Evolutionary conservation across 2,329 filamentous ascomycete genomes (phyloP), one percentile per base, ranked within the genome.

Genomic region (Macrophomina phaseolina): DNA sequence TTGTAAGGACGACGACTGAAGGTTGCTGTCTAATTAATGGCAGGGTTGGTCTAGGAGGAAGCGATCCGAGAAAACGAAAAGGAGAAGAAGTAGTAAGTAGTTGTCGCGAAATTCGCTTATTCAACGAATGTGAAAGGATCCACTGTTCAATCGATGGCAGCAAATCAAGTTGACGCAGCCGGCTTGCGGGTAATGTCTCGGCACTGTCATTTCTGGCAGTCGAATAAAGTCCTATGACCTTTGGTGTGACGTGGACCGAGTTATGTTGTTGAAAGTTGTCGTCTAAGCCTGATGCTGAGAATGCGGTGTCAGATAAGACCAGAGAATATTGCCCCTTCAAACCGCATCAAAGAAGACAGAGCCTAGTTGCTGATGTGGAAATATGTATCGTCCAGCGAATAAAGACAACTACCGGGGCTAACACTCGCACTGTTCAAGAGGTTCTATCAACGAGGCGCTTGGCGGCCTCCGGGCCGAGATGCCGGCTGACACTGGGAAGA

Each of bases 31-130:
- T 60, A 12, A 38, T 16, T 60, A 12, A 38, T 16, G 42, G 14
- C 45, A 48, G n/a, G 49, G 7, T 62, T 46, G 38, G 38, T 60
- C 55, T 60, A 45, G 34, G 23, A 62, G 18, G 18, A 40, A 49
- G 34, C 14, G 30, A 30, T 49, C 16, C 36, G 32, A 36, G 58
- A 36, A 61, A 45, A 38, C 40, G 7, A 38, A 23, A 40, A 5
- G 4, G 8, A 16, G 14, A 12, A 16, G 40, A 16, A 8, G n/a
- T 28, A 3, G 23, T 23, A 23, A 23, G 23, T 23, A 23, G 23
- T 23, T 46, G 5, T 9, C 12, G 30, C 23, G 34, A 23, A 14
- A 7, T 16, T 8, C 3, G 16, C 9, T 32, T 23, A 8, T 3
- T 34, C 9, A 38, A 62, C 36, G n/a, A 38, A 36, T 12, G 6